These are phyloP conservation scores for Rubroboletus satanas DNA, from an alignment of 768 basidiomycete species.

Conservation along the genomic window DNA sequence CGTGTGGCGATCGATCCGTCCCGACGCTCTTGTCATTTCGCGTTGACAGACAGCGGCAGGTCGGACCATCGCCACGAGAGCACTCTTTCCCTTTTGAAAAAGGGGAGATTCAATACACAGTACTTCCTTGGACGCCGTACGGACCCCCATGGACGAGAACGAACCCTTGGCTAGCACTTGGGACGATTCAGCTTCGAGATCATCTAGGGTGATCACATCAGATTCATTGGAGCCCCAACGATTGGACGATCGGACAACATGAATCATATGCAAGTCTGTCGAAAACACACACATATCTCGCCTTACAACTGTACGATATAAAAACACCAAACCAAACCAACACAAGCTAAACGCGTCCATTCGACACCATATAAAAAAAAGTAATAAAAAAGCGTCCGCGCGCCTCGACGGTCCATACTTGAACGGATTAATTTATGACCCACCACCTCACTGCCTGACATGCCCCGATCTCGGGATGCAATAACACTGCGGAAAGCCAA, in stretches of 20 bases:
- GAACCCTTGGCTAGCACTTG: background rate
- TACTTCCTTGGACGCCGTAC: background rate
- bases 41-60: background rate
- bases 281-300: background rate
- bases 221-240: background rate
- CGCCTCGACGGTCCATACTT: too few species aligned
- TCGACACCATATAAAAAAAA: slow-evolving; percentile 4
- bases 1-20: background rate
- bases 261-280: background rate
- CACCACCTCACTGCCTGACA: slow-evolving; percentile 56
- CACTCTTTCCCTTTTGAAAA: background rate
- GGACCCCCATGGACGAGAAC: background rate
- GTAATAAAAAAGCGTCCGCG: slow-evolving; percentile 5
- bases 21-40: background rate
- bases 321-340: background rate
- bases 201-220: background rate
- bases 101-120: too few species aligned
- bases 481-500: slow-evolving; percentile 60
- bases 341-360: background rate
- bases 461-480: slow-evolving; percentile 70
- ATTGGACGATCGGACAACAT: background rate
- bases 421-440: slow-evolving; percentile 45
- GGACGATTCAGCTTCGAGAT: too few species aligned
- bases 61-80: background rate
- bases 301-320: background rate